These are phyloP conservation scores for Torulaspora pretoriensis DNA, from an alignment of 1,139 yeast genomes.

Conservation along the genomic window DNA sequence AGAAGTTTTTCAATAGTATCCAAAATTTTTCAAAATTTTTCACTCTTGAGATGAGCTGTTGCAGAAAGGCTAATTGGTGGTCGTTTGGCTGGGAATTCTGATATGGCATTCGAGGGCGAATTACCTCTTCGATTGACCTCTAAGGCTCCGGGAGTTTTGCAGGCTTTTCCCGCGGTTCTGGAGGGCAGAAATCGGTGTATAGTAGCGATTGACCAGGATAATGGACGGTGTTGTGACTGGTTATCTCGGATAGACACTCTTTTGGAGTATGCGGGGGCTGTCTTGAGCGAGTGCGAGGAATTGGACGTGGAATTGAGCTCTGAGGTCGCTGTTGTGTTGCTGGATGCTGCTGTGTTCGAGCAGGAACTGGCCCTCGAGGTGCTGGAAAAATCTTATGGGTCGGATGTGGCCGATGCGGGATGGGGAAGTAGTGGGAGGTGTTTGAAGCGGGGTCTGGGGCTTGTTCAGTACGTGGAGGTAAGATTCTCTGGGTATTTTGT, in stretches of 20 bases:
- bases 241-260: constrained; percentile 10
- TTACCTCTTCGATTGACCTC: constrained; percentile 4
- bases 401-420: constrained; percentile 15
- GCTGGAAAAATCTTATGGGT: constrained; percentile 26
- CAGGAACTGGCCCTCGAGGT: constrained; percentile 22
- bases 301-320: not conserved
- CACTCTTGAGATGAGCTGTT: not conserved
- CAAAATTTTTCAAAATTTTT: not conserved
- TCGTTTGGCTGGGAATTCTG: not conserved
- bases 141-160: constrained; percentile 2
- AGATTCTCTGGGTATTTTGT: constrained; percentile 1
- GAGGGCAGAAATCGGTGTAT: constrained; percentile 9
- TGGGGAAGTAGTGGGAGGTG: constrained; percentile 30
- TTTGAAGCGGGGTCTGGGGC: constrained; percentile 27
- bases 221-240: constrained; percentile 3
- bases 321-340: constrained; percentile 10
- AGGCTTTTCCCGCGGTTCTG: constrained; percentile 6
- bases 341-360: constrained; percentile 22
- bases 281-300: not conserved
- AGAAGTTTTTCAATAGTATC: not conserved
- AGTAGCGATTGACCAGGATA: constrained; percentile 2
- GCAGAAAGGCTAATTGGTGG: not conserved
- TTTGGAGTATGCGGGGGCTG: constrained; percentile 7
- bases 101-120: constrained; percentile 3
- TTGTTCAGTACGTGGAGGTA: constrained; percentile 18